Conservation (phyloP, 169 alveolate species). For the Eimeria maxima region DNA sequence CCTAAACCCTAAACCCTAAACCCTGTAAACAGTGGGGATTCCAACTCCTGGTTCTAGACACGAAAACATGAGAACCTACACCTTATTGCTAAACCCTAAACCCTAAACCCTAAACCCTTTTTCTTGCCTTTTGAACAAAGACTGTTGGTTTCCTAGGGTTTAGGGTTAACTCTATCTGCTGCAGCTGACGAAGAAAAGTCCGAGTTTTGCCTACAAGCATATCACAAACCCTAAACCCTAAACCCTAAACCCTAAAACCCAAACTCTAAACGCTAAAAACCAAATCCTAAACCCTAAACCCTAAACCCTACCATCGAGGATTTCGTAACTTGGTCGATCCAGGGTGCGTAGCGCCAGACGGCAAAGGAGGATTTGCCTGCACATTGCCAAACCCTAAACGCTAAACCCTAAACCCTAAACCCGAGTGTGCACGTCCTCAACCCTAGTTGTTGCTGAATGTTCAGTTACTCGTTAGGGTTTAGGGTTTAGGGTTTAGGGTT, state of each 20-base stretch:
- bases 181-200: conserved; percentile 52
- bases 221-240: conserved; percentile 6
- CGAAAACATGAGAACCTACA: background rate
- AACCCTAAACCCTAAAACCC: background rate
- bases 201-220: background rate
- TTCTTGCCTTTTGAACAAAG: conserved; percentile 2
- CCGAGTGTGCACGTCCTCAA: background rate
- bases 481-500: conserved; percentile 40
- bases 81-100: background rate
- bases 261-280: background rate
- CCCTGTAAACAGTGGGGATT: background rate
- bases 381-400: background rate
- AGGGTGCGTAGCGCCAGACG: conserved; percentile 42
- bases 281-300: conserved; percentile 27
- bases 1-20: conserved; percentile 55
- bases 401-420: too few species aligned
- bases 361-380: conserved; percentile 51
- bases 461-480: too few species aligned
- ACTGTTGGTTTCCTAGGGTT: conserved; percentile 65
- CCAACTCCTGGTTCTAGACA: background rate
- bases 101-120: background rate
- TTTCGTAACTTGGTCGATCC: background rate
- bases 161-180: conserved; percentile 10
- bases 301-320: conserved; percentile 29
- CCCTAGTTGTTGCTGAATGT: too few species aligned